These are phyloP conservation scores for Diospyros lotus DNA, from an alignment of 148 eudicot species.

Conservation along the genomic window DNA sequence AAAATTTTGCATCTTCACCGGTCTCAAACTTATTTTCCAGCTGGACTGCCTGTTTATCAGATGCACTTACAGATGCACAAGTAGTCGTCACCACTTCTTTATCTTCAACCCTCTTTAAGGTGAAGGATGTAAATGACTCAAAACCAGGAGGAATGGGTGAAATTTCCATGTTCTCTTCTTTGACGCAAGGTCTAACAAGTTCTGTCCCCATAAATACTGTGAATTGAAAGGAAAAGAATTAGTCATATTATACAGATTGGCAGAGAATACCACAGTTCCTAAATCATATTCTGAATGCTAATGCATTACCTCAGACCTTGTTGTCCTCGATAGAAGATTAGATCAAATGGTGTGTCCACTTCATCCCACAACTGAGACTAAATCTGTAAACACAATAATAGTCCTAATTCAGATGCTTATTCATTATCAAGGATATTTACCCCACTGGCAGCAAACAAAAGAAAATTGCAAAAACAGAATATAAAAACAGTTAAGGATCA, in stretches of 20 bases:
- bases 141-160: slow-evolving; percentile 90
- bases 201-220: slow-evolving; percentile 74
- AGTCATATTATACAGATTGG: neutral
- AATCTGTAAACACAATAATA: neutral
- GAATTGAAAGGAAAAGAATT: slow-evolving; percentile 8
- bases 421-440: neutral
- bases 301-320: neutral
- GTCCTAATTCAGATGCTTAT: neutral
- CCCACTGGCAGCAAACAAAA: neutral
- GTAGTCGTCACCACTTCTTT: slow-evolving; percentile 37
- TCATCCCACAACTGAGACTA: slow-evolving; percentile 3
- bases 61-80: slow-evolving; percentile 49
- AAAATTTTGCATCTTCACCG: slow-evolving; percentile 39
- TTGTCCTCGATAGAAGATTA: neutral
- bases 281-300: slow-evolving; percentile 9
- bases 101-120: slow-evolving; percentile 51
- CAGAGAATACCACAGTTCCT: neutral
- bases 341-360: neutral
- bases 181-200: slow-evolving; percentile 51
- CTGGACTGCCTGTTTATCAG: slow-evolving; percentile 37
- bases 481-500: neutral
- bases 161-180: slow-evolving; percentile 78
- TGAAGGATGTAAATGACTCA: slow-evolving; percentile 63
- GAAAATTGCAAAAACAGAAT: neutral
- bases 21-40: slow-evolving; percentile 32